A percentile compares a stretch with the other conserved stretches of the same genome.
phyloP scores from a whole-genome alignment of 2,329 filamentous ascomycete species.

The Fusarium sp. region DNA sequence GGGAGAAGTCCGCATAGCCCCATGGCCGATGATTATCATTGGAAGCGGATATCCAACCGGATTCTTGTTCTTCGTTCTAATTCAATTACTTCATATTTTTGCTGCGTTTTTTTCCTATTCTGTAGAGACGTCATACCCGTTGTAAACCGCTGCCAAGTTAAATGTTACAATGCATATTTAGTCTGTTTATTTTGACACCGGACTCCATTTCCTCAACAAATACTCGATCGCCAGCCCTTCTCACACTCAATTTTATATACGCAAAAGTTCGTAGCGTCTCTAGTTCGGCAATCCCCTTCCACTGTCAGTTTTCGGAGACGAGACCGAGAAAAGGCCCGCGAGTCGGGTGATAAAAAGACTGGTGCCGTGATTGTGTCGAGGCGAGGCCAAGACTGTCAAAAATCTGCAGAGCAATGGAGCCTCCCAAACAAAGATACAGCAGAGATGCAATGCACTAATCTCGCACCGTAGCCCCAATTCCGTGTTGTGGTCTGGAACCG shows the following conservation, averaged over 20 bases:
- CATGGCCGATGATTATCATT: constrained; percentile 7
- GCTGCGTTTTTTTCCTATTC: neutral
- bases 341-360: constrained; percentile 31
- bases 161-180: constrained; percentile 22
- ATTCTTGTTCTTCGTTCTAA: constrained; percentile 4
- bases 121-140: constrained; percentile 23
- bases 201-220: constrained; percentile 37
- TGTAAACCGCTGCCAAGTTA: constrained; percentile 17
- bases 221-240: constrained; percentile 5
- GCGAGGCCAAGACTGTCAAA: constrained; percentile 22
- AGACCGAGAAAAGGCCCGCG: constrained; percentile 36
- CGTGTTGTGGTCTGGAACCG: constrained; percentile 23
- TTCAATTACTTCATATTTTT: neutral
- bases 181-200: constrained; percentile 7
- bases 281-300: constrained; percentile 34
- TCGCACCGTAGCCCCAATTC: constrained; percentile 6
- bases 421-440: constrained; percentile 8
- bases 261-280: constrained; percentile 27
- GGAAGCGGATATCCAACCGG: constrained; percentile 33
- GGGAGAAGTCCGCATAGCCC: constrained; percentile 18
- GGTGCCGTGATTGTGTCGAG: constrained; percentile 25
- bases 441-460: constrained; percentile 16
- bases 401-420: constrained; percentile 44
- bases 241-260: neutral
- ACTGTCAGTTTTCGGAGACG: constrained; percentile 28